Evolutionary conservation across 306 rosid genomes (phyloP).

Genomic region (Cotoneaster glaucophyllus): DNA sequence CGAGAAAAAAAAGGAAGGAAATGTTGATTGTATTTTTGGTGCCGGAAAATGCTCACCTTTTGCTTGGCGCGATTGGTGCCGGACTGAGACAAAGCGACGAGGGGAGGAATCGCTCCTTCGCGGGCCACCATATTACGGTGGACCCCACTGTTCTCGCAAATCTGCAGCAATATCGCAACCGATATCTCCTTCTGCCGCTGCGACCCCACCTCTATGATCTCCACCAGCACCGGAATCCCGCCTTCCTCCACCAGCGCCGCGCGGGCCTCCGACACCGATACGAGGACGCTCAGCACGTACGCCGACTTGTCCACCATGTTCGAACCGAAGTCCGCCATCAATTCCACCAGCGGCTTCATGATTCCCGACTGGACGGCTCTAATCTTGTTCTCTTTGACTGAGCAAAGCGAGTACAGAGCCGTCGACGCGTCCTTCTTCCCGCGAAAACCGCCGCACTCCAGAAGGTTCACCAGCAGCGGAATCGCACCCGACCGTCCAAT

Average conservation of each 20-base stretch:
- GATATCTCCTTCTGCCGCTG: conserved; percentile 90
- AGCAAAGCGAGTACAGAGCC: conserved; percentile 73
- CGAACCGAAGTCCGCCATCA: conserved; percentile 86
- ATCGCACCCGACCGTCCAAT: conserved; percentile 92
- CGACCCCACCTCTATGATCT: conserved; percentile 78
- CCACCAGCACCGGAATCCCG: conserved; percentile 88
- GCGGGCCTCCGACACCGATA: conserved; percentile 61
- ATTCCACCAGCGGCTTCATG: conserved; percentile 76
- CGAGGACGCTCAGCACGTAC: conserved; percentile 72
- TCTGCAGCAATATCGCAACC: conserved; percentile 59
- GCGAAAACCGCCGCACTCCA: conserved; percentile 58
- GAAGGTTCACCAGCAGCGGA: conserved; percentile 64
- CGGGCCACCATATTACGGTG: conserved; percentile 82
- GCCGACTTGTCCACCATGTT: conserved; percentile 96
- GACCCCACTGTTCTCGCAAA: conserved; percentile 59
- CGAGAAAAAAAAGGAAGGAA: not conserved
- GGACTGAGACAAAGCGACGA: conserved; percentile 79
- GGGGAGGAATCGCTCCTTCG: conserved; percentile 96
- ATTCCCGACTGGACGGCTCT: conserved; percentile 78
- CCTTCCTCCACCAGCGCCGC: conserved; percentile 78
- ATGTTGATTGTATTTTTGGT: not conserved
- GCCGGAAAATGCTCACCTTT: conserved; percentile 48
- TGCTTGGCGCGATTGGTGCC: conserved; percentile 97
- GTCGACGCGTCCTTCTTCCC: conserved; percentile 96
- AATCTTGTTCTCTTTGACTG: conserved; percentile 74